Evolutionary conservation across 805 yeast genomes (phyloP), one percentile per base, ranked within the genome.

Genomic region (Wickerhamomyces tratensis): DNA sequence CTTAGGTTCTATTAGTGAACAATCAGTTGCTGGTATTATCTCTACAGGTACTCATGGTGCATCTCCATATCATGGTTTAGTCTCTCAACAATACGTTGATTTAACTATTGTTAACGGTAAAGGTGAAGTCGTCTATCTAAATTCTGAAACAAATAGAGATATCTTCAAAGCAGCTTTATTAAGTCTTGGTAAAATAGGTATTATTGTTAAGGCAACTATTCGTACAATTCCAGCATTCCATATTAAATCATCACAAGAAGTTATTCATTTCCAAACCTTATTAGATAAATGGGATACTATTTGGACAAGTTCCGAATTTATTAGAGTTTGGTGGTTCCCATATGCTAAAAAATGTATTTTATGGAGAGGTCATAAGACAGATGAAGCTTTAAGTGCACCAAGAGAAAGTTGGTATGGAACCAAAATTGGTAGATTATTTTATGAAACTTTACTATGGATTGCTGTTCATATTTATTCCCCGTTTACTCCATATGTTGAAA

Each of bases 21-120:
- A 91, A 59, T 84, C 95, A 13, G 70, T 88, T 26, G 98, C 95
- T 4, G 98, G 98, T n/a, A 79, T 89, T 49, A 87, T 93, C 38
- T 83, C 95, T 2, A 91, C 98, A 0, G 98, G 98, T 29, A 88
- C 98, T 0, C 98, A 91, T 57, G 98, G 98, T 7, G 84, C 97
- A 0, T 81, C 95, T 9, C 94, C 91, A 36, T 86, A 74, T 59
- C 98, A 93, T 55, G 97, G 98, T 1, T 68, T 89, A 34, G 84
- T 91, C 2, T 77, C 93, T 8, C 91, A 87, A 53, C 96, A 88
- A 61, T 72, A 86, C 47, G 97, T 91, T 4, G 76, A 79, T 49
- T 61, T 91, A 44, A 79, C 85, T 9, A 59, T 91, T 30, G 77
- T 89, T 44, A 78, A 83, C 50, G 86, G 93, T 39, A 64, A 70